Conservation (phyloP, 306 rosid species). For the Cicer bijugum region DNA sequence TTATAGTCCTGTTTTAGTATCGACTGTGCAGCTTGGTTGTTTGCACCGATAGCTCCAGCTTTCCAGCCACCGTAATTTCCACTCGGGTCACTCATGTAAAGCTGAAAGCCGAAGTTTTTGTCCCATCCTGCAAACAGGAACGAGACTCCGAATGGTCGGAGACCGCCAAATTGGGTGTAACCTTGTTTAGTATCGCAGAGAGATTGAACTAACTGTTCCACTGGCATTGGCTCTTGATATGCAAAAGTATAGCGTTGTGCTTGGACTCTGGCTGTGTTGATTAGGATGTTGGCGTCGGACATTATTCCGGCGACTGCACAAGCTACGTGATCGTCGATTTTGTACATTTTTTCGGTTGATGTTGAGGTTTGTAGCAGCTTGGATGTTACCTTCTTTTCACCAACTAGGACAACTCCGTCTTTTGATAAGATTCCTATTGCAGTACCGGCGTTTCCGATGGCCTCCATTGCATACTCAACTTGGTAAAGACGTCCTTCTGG, state of each 20-base stretch:
- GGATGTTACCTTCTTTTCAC: slow-evolving; percentile 62
- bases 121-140: slow-evolving; percentile 63
- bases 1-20: slow-evolving; percentile 61
- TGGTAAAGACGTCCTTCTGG: slow-evolving; percentile 65
- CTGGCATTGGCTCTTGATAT: slow-evolving; percentile 65
- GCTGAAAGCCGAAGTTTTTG: slow-evolving; percentile 58
- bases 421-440: slow-evolving; percentile 61
- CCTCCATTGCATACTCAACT: slow-evolving; percentile 65
- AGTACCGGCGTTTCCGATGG: slow-evolving; percentile 61
- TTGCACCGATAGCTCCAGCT: slow-evolving; percentile 60
- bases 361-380: slow-evolving; percentile 61
- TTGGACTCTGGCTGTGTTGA: slow-evolving; percentile 60
- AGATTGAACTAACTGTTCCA: slow-evolving; percentile 59
- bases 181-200: slow-evolving; percentile 63
- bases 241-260: slow-evolving; percentile 57
- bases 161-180: slow-evolving; percentile 60
- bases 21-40: slow-evolving; percentile 59
- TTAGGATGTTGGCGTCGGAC: slow-evolving; percentile 62
- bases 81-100: slow-evolving; percentile 65
- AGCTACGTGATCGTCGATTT: slow-evolving; percentile 61
- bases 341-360: slow-evolving; percentile 62
- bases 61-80: slow-evolving; percentile 64
- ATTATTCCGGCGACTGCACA: slow-evolving; percentile 63
- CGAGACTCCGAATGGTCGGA: slow-evolving; percentile 57
- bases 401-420: slow-evolving; percentile 57